A percentile compares a stretch with the other conserved stretches of the same genome.
phyloP scores from a whole-genome alignment of 2,329 filamentous ascomycete species.

The Xylaria digitata region DNA sequence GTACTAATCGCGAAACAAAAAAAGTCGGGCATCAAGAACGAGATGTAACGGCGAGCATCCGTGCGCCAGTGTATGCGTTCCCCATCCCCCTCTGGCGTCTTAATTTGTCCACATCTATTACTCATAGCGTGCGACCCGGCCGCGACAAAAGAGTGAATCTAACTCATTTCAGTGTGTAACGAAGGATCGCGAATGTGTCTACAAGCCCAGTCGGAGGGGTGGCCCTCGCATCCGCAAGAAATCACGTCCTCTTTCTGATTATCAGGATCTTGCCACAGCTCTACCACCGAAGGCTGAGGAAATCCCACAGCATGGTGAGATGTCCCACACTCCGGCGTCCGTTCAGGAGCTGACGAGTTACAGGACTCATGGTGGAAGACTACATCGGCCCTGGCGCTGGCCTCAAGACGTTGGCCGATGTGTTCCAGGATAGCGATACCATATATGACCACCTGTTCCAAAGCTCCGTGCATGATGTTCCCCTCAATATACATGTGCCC shows the following conservation, averaged over 20 bases:
- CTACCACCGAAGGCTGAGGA: slow-evolving; percentile 48
- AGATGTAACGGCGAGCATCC: slow-evolving; percentile 59
- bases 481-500: slow-evolving; percentile 45
- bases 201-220: slow-evolving; percentile 57
- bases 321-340: slow-evolving; percentile 11
- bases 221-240: slow-evolving; percentile 58
- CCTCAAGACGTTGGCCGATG: slow-evolving; percentile 59
- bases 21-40: slow-evolving; percentile 58
- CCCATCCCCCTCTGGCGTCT: slow-evolving; percentile 22
- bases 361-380: slow-evolving; percentile 50
- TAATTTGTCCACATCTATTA: slow-evolving; percentile 17
- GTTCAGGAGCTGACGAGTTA: slow-evolving; percentile 22
- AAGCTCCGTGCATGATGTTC: slow-evolving; percentile 36
- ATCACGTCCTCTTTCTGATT: slow-evolving; percentile 46
- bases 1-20: slow-evolving; percentile 36
- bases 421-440: slow-evolving; percentile 60
- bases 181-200: slow-evolving; percentile 56
- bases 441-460: slow-evolving; percentile 60
- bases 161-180: slow-evolving; percentile 53
- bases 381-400: slow-evolving; percentile 62
- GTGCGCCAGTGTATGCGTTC: slow-evolving; percentile 56
- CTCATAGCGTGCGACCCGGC: slow-evolving; percentile 27
- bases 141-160: slow-evolving; percentile 28
- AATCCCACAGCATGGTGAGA: slow-evolving; percentile 50
- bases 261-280: slow-evolving; percentile 46